These are phyloP conservation scores for Carnegiea gigantea DNA, from an alignment of 179 eudicot genomes.

Conservation along the genomic window DNA sequence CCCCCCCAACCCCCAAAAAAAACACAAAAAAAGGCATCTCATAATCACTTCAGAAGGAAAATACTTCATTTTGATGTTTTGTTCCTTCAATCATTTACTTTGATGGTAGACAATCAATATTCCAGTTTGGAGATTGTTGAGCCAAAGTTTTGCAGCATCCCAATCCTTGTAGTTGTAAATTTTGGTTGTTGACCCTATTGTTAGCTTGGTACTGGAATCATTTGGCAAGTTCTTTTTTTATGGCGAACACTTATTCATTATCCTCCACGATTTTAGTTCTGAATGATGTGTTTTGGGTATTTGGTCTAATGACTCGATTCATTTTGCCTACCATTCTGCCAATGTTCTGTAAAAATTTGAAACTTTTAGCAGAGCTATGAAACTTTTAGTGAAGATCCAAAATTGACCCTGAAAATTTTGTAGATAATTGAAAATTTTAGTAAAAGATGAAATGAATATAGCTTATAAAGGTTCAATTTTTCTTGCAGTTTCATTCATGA, in stretches of 20 bases:
- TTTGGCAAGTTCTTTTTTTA: not conserved
- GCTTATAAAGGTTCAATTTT: not conserved
- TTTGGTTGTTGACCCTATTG: not conserved
- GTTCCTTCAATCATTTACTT: too few relatives aligned
- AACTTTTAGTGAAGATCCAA: not conserved
- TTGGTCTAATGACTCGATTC: not conserved
- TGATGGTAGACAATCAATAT: too few relatives aligned
- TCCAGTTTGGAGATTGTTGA: too few relatives aligned
- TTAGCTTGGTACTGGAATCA: not conserved
- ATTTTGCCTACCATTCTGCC: not conserved
- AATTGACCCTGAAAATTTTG: not conserved
- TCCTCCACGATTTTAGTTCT: not conserved
- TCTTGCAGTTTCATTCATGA: not conserved
- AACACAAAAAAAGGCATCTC: not conserved
- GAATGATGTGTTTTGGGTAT: not conserved
- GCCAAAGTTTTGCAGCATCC: not conserved
- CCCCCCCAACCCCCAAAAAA: too few relatives aligned
- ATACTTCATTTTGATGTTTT: too few relatives aligned
- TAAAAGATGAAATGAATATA: not conserved
- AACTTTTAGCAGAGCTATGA: not conserved
- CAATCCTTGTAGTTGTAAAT: not conserved
- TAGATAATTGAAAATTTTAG: not conserved
- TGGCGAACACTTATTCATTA: not conserved
- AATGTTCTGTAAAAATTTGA: too few relatives aligned
- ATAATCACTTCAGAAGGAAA: not conserved